Evolutionary conservation across 2,329 filamentous ascomycete species (phyloP).

Genomic region (Ophiostoma ulmi): DNA sequence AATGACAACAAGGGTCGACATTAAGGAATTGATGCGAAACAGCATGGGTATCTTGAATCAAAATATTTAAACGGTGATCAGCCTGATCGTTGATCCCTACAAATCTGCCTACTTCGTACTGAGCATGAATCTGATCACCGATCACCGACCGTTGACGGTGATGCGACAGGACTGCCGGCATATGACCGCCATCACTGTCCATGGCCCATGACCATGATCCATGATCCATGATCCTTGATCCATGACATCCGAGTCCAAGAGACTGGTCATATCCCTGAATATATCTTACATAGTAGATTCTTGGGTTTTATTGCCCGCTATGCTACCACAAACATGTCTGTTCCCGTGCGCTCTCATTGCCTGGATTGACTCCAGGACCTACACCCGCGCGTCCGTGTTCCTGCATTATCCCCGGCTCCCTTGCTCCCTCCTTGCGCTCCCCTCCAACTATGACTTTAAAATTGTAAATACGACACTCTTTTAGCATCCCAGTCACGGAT

Average conservation of each 20-base stretch:
- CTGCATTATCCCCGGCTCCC: not conserved
- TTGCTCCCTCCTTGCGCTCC: not conserved
- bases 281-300: too few relatives aligned
- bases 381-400: not conserved
- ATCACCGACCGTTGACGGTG: too few relatives aligned
- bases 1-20: not conserved
- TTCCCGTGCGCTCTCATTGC: too few relatives aligned
- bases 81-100: not conserved
- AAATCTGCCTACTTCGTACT: not conserved
- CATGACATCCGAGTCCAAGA: not conserved
- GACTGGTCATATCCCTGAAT: not conserved
- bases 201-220: not conserved
- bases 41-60: not conserved
- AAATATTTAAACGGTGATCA: not conserved
- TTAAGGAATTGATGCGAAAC: not conserved
- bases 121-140: not conserved
- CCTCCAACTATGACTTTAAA: not conserved
- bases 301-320: too few relatives aligned
- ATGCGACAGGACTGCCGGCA: not conserved
- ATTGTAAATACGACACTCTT: constrained; percentile 5
- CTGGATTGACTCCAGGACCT: too few relatives aligned
- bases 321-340: too few relatives aligned
- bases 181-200: too few relatives aligned
- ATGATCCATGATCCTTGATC: not conserved
- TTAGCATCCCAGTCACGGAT: constrained; percentile 1